Conservation (phyloP, 352 stramenopile species). For the Phytophthora fragariae region DNA sequence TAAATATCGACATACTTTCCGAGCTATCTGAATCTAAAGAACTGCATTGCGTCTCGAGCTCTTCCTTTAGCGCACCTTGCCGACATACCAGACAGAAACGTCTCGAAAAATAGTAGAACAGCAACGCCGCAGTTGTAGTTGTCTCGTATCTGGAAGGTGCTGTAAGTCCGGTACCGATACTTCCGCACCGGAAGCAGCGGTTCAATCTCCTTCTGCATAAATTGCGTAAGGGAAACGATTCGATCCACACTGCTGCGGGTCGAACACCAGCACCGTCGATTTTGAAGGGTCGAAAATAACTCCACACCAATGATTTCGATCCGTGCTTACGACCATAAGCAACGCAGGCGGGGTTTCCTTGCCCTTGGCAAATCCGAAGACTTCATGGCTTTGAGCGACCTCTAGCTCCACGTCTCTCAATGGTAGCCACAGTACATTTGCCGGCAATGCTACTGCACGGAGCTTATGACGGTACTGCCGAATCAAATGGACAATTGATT, state of each 20-base stretch:
- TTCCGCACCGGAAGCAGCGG: not conserved
- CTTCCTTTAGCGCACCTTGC: not conserved
- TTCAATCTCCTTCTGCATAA: not conserved
- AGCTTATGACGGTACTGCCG: no score
- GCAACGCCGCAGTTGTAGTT: constrained; percentile 11
- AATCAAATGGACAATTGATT: no score
- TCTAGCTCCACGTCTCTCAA: no score
- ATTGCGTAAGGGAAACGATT: not conserved
- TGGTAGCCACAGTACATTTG: no score
- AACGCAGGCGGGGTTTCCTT: not conserved
- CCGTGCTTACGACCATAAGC: not conserved
- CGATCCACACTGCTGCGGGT: constrained; percentile 7
- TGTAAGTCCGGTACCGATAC: constrained; percentile 7
- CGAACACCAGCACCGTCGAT: not conserved
- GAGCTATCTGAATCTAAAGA: constrained; percentile 1
- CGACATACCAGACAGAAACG: not conserved
- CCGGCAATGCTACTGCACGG: no score
- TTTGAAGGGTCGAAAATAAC: not conserved
- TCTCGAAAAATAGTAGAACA: constrained; percentile 5
- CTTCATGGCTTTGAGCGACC: not conserved
- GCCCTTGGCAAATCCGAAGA: not conserved
- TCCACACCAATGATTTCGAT: constrained; percentile 9
- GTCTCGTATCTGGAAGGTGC: not conserved
- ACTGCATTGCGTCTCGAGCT: constrained; percentile 11
- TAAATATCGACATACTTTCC: not conserved